Percentiles rank a stretch among this genome's conserved stretches.
phyloP scores from a whole-genome alignment of 2,329 filamentous ascomycete species.

The Hypocreales sp. region DNA sequence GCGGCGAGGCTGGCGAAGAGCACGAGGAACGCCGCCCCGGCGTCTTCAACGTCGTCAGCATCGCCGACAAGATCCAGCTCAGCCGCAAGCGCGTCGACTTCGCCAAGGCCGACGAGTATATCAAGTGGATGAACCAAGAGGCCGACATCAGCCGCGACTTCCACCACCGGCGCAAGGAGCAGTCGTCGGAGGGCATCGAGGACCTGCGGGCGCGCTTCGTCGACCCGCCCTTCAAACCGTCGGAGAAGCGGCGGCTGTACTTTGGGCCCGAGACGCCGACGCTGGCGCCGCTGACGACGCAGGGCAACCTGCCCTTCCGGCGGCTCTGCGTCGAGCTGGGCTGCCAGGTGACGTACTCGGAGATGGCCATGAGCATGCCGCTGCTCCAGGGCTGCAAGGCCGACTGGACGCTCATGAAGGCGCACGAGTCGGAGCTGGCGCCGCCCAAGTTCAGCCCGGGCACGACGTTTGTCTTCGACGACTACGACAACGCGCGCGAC shows the following conservation, averaged over 20 bases:
- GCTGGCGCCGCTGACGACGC: constrained; percentile 88
- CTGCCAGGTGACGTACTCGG: constrained; percentile 87
- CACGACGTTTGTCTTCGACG: constrained; percentile 40
- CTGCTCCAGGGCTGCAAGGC: constrained; percentile 77
- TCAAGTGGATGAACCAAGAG: constrained; percentile 62
- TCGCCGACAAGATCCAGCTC: constrained; percentile 57
- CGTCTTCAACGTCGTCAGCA: constrained; percentile 59
- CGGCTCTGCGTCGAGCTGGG: constrained; percentile 80
- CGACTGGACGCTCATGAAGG: constrained; percentile 92
- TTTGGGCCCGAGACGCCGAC: constrained; percentile 88
- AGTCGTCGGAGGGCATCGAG: constrained; percentile 29
- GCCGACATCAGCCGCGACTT: constrained; percentile 21
- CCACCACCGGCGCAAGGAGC: constrained; percentile 25
- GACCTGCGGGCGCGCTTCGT: constrained; percentile 67
- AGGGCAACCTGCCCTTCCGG: constrained; percentile 90
- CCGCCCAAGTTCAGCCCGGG: constrained; percentile 52
- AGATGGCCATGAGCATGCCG: constrained; percentile 91
- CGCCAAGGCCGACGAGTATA: constrained; percentile 59
- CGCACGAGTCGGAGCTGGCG: constrained; percentile 66
- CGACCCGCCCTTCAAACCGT: constrained; percentile 79
- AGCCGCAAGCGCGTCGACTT: constrained; percentile 56
- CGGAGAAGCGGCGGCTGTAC: constrained; percentile 87
- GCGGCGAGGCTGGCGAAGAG: too few relatives aligned
- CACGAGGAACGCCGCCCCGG: constrained; percentile 39
- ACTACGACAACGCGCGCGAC: constrained; percentile 72